These are phyloP conservation scores for Paragyromitra xinjiangensis DNA, from an alignment of 495 filamentous ascomycete genomes.

Conservation along the genomic window DNA sequence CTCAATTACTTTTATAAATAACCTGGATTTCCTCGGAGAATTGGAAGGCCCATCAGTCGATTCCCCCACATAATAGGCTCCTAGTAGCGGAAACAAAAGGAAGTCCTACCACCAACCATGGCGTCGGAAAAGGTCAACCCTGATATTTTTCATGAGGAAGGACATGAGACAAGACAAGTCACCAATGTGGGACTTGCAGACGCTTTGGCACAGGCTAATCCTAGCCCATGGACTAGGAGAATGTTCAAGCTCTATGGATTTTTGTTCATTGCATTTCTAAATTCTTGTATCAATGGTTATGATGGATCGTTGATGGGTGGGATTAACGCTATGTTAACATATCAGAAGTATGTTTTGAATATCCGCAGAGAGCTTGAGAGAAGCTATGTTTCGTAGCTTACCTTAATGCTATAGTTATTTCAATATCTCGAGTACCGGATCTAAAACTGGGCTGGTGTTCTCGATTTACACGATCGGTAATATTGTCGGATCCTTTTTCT, in stretches of 20 bases:
- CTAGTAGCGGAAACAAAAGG: neutral
- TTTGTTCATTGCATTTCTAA: slow-evolving; percentile 46
- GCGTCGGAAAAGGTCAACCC: slow-evolving; percentile 3
- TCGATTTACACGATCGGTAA: slow-evolving; percentile 65
- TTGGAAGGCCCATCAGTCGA: neutral
- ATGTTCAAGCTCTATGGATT: slow-evolving; percentile 57
- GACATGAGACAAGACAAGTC: slow-evolving; percentile 14
- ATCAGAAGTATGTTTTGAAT: slow-evolving; percentile 49
- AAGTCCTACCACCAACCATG: slow-evolving; percentile 12
- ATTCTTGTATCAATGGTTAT: slow-evolving; percentile 52
- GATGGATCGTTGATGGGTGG: slow-evolving; percentile 57
- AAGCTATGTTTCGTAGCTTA: slow-evolving; percentile 57
- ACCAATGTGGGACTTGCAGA: slow-evolving; percentile 49
- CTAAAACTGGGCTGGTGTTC: slow-evolving; percentile 62
- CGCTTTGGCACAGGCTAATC: slow-evolving; percentile 36
- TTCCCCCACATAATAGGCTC: neutral
- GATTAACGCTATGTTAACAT: slow-evolving; percentile 60
- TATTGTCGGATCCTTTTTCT: slow-evolving; percentile 63
- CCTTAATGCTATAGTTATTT: slow-evolving; percentile 57
- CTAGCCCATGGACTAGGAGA: slow-evolving; percentile 56
- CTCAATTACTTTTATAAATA: slow-evolving; percentile 12
- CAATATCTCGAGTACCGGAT: slow-evolving; percentile 45
- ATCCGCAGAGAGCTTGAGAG: neutral
- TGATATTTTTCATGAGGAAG: slow-evolving; percentile 9
- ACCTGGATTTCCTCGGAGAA: slow-evolving; percentile 1